These are phyloP conservation scores for Ogataea hybrid DNA, from an alignment of 1,139 yeast genomes.

Conservation along the genomic window DNA sequence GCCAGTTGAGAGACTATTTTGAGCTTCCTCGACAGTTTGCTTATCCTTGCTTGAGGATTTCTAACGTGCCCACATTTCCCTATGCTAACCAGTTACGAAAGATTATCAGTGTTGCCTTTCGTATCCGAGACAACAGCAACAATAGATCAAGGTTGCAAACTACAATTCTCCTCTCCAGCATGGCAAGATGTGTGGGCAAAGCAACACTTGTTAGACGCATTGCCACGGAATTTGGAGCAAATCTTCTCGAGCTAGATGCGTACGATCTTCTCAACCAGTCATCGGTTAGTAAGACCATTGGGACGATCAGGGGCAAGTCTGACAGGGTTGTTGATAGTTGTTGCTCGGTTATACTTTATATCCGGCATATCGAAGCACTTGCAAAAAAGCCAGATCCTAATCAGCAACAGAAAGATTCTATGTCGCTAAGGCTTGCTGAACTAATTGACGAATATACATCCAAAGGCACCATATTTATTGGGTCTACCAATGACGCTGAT, in stretches of 20 bases:
- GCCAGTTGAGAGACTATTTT: constrained; percentile 36
- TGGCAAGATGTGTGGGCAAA: constrained; percentile 80
- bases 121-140: constrained; percentile 17
- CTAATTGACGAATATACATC: constrained; percentile 56
- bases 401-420: constrained; percentile 57
- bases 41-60: constrained; percentile 24
- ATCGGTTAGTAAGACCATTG: constrained; percentile 77
- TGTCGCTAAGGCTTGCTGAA: constrained; percentile 59
- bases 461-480: constrained; percentile 51
- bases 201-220: constrained; percentile 56
- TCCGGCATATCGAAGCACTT: constrained; percentile 74
- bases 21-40: constrained; percentile 37
- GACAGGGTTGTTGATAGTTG: constrained; percentile 55
- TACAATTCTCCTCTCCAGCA: constrained; percentile 63
- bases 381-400: constrained; percentile 65
- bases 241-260: constrained; percentile 70
- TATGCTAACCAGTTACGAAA: constrained; percentile 54
- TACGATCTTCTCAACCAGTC: constrained; percentile 60
- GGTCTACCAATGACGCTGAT: constrained; percentile 74
- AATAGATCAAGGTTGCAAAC: constrained; percentile 43
- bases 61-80: constrained; percentile 35
- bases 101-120: constrained; percentile 46
- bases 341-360: constrained; percentile 45
- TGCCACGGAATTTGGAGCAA: constrained; percentile 61
- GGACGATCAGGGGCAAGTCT: constrained; percentile 69